phyloP scores from a whole-genome alignment of 179 eudicot genomes.

The Camellia oleifera region DNA sequence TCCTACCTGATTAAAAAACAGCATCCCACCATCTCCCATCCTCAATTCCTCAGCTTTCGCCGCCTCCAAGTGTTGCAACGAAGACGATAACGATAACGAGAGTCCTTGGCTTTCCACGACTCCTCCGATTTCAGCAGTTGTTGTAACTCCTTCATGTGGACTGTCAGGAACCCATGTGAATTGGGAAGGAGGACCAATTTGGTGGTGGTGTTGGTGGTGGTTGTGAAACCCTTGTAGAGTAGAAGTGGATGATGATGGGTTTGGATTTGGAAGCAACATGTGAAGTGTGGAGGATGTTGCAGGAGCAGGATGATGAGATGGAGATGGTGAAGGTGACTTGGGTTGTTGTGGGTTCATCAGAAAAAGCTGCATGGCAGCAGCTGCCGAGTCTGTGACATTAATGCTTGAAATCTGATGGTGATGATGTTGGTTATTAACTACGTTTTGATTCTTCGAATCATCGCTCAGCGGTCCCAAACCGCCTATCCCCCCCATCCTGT shows the following conservation, averaged over 20 bases:
- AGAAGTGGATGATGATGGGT: constrained; percentile 25
- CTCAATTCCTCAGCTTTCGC: constrained; percentile 63
- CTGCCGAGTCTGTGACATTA: constrained; percentile 40
- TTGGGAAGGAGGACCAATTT: too few relatives aligned
- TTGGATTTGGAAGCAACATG: constrained; percentile 52
- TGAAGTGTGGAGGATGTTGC: constrained; percentile 40
- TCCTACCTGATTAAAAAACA: constrained; percentile 51
- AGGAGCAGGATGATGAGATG: constrained; percentile 39
- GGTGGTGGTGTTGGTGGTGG: too few relatives aligned
- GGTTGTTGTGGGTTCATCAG: constrained; percentile 52
- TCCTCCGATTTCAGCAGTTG: constrained; percentile 16
- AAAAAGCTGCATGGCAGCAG: constrained; percentile 90
- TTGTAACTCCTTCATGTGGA: constrained; percentile 13
- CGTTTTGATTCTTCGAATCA: constrained; percentile 15
- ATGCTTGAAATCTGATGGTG: constrained; percentile 33
- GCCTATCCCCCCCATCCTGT: constrained; percentile 1
- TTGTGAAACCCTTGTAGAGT: constrained; percentile 15
- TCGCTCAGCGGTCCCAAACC: background rate
- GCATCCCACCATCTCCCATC: constrained; percentile 39
- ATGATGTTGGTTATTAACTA: background rate
- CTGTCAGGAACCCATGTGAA: constrained; percentile 50
- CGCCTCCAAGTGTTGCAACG: constrained; percentile 65
- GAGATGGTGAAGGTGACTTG: constrained; percentile 23
- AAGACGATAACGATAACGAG: constrained; percentile 73
- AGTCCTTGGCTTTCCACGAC: constrained; percentile 69